phyloP scores from a whole-genome alignment of 1,284 basidiomycete genomes.

The Pseudozyma sp. region DNA sequence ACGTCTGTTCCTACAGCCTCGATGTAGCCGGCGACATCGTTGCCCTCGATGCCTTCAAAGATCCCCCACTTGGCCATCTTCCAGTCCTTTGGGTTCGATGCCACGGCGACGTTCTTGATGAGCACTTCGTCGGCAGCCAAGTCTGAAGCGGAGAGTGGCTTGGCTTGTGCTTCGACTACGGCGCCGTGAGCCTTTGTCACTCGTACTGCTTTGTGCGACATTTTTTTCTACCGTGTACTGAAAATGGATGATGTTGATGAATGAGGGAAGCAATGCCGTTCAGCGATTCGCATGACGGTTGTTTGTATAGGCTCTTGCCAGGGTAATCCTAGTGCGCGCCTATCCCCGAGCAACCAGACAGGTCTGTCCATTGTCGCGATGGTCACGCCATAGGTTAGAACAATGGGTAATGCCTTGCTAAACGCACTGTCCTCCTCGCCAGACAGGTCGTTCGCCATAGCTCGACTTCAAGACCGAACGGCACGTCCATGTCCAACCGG shows the following conservation, averaged over 20 bases:
- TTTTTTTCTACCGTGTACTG: background rate
- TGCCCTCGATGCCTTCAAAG: slow-evolving; percentile 58
- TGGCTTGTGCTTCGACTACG: slow-evolving; percentile 23
- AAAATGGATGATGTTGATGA: no score
- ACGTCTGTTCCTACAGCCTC: slow-evolving; percentile 43
- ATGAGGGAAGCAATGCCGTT: no score
- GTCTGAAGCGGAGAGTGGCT: slow-evolving; percentile 20
- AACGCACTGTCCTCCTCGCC: background rate
- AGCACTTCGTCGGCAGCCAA: slow-evolving; percentile 60
- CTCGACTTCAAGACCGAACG: no score
- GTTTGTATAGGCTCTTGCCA: no score
- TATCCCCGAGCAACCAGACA: no score
- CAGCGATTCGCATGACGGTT: no score
- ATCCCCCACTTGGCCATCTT: slow-evolving; percentile 44
- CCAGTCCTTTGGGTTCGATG: slow-evolving; percentile 69
- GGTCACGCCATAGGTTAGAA: no score
- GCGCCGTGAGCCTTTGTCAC: slow-evolving; percentile 34
- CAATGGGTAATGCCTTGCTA: background rate
- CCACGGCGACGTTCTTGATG: slow-evolving; percentile 67
- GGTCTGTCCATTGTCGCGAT: no score
- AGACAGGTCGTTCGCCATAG: no score
- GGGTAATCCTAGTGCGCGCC: no score
- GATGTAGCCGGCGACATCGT: slow-evolving; percentile 63
- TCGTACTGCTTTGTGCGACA: slow-evolving; percentile 41
- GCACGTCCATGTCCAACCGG: no score